Percentiles rank a stretch among this genome's conserved stretches.
Evolutionary conservation across 2,329 filamentous ascomycete species (phyloP).

Genomic region (Elsinoe batatas): DNA sequence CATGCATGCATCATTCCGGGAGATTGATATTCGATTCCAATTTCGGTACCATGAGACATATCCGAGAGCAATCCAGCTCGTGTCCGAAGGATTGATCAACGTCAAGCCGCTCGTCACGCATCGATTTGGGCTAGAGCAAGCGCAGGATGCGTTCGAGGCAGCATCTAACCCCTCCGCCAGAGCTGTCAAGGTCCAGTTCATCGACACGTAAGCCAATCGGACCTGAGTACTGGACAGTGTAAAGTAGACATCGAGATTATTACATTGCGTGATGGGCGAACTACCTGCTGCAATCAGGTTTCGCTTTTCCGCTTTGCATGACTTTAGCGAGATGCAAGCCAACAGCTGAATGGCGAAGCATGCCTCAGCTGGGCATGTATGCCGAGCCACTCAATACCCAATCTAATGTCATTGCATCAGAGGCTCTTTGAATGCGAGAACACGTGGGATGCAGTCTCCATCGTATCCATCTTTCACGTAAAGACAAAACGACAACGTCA

Average conservation of each 20-base stretch:
- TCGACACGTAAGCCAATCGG: neutral
- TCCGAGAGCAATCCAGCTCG: constrained; percentile 29
- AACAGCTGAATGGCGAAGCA: neutral
- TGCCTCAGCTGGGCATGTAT: neutral
- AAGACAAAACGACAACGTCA: neutral
- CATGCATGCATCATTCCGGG: constrained; percentile 29
- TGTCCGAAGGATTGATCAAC: constrained; percentile 6
- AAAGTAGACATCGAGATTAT: too few species aligned
- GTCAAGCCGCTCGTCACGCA: constrained; percentile 11
- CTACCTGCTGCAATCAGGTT: neutral
- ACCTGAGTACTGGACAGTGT: neutral
- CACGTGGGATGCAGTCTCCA: neutral
- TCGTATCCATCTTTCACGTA: neutral
- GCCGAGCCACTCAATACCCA: neutral
- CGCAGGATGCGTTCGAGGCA: constrained; percentile 16
- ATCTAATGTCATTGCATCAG: neutral
- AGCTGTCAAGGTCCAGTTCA: constrained; percentile 9
- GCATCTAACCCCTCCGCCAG: constrained; percentile 11
- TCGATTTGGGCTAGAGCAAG: constrained; percentile 7
- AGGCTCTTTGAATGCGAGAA: neutral
- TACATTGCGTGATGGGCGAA: too few species aligned
- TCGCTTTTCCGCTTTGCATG: neutral
- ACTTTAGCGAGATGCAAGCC: neutral
- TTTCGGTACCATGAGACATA: constrained; percentile 33
- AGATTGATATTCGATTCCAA: constrained; percentile 33